Evolutionary conservation across 2,329 filamentous ascomycete species (phyloP), one percentile per base, ranked within the genome.

Genomic region (Trichoderma arundinaceum): DNA sequence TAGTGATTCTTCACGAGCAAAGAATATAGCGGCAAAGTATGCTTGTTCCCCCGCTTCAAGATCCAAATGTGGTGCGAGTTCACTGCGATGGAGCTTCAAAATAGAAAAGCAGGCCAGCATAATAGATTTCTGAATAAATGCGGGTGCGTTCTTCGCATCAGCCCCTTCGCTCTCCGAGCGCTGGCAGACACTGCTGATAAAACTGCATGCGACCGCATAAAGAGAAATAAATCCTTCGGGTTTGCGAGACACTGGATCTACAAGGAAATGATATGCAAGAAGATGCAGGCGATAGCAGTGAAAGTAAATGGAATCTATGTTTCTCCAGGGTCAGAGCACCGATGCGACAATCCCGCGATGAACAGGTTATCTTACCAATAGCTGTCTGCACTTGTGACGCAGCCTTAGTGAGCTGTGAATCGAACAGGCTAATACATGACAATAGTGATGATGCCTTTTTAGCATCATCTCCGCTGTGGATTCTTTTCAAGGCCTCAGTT

Each of bases 101-200:
- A 86, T 74, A 4, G 81, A 80, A 56, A 83, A 82, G 4, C 81
- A 81, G 6, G 80, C 83, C 4, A 82, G 81, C 8, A 81, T 72
- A 49, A 78, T 73, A 41, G 74, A 72, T 7, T 77, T 74, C 1
- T 65, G 60, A 15, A 64, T 22, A 46, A 64, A 39, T 12, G 38
- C 41, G 32, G 60, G 51, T 3, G 41, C 49, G 15, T 48, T 38
- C 32, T 56, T 64, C 4, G 41, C 41, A 2, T 22, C 32, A 28
- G n/a, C 33, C 8, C 17, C 49, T 22, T 64, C 60, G n/a, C 22
- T 19, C 35, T 12, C 22, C 1, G 41, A 15, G 2, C 33, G 39
- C 41, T 64, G 49, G 38, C 60, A 64, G 4, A 54, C 49, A 1
- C 22, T 39, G n/a, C 35, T 39, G n/a, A 56, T 48, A 17, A 64